phyloP scores from a whole-genome alignment of 2,329 filamentous ascomycete species.

The Kalmusia sp. region DNA sequence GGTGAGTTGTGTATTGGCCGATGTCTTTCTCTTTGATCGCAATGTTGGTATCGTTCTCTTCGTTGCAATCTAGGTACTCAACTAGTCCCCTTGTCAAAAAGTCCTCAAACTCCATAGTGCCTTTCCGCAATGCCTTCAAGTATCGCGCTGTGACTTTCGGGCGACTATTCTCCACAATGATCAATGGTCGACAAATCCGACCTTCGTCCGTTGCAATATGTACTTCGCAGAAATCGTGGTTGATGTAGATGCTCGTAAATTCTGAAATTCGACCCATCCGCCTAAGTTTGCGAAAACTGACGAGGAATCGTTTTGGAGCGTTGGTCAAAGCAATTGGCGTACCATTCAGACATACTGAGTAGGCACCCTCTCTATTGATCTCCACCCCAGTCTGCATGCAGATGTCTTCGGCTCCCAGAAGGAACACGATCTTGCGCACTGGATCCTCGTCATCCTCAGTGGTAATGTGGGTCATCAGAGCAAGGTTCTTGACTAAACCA shows the following conservation, averaged over 20 bases:
- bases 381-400: slow-evolving; percentile 82
- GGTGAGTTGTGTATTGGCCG: slow-evolving; percentile 82
- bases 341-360: slow-evolving; percentile 94
- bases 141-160: slow-evolving; percentile 82
- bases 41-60: slow-evolving; percentile 96
- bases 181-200: slow-evolving; percentile 92
- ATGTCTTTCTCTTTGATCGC: slow-evolving; percentile 89
- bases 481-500: slow-evolving; percentile 96
- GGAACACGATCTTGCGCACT: slow-evolving; percentile 84
- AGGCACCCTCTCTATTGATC: slow-evolving; percentile 82
- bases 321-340: slow-evolving; percentile 89
- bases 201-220: slow-evolving; percentile 98
- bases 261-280: slow-evolving; percentile 92
- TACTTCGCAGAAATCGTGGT: slow-evolving; percentile 87
- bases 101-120: slow-evolving; percentile 89
- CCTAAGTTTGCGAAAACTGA: slow-evolving; percentile 83
- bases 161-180: slow-evolving; percentile 88
- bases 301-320: slow-evolving; percentile 84
- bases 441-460: slow-evolving; percentile 94
- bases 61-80: slow-evolving; percentile 97
- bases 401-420: slow-evolving; percentile 84
- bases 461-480: slow-evolving; percentile 98
- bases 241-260: slow-evolving; percentile 96
- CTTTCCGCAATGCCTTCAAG: slow-evolving; percentile 80
- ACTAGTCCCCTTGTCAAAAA: slow-evolving; percentile 89